Percentiles rank a stretch among this genome's conserved stretches.
Evolutionary conservation across 345 rosid species (phyloP).

Genomic region (Euphorbia lathyris): DNA sequence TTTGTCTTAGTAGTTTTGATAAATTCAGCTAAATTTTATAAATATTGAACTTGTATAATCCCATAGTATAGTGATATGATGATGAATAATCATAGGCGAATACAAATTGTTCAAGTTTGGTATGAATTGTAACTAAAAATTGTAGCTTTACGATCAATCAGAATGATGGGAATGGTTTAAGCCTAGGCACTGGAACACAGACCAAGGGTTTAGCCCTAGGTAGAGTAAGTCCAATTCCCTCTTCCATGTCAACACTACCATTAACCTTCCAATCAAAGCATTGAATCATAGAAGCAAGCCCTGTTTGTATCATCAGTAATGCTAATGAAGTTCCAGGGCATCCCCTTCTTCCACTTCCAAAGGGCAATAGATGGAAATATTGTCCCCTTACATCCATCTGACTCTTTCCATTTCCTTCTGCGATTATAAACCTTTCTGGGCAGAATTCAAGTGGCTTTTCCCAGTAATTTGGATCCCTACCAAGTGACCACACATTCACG

Average conservation of each 20-base stretch:
- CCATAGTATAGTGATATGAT: too few relatives aligned
- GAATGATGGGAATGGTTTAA: constrained; percentile 31
- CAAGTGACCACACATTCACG: constrained; percentile 53
- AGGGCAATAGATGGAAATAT: constrained; percentile 49
- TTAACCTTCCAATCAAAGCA: constrained; percentile 48
- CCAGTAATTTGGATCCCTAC: constrained; percentile 58
- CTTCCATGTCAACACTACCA: constrained; percentile 50
- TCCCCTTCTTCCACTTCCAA: constrained; percentile 64
- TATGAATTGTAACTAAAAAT: background rate
- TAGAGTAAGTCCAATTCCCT: constrained; percentile 48
- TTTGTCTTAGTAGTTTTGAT: too few relatives aligned
- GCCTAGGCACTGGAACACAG: constrained; percentile 47
- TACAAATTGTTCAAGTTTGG: background rate
- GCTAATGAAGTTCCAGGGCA: constrained; percentile 65
- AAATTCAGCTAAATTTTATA: too few relatives aligned
- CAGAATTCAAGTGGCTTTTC: constrained; percentile 53
- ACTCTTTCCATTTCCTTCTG: constrained; percentile 15
- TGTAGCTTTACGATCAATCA: constrained; percentile 4
- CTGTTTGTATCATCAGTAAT: constrained; percentile 39
- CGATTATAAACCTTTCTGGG: constrained; percentile 54
- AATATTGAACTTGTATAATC: too few relatives aligned
- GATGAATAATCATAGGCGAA: background rate
- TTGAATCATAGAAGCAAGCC: constrained; percentile 45
- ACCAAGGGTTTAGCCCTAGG: constrained; percentile 53
- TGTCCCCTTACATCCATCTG: constrained; percentile 50